Evolutionary conservation across 139 green algal species (phyloP).

Genomic region (Diplosphaera chodatii): DNA sequence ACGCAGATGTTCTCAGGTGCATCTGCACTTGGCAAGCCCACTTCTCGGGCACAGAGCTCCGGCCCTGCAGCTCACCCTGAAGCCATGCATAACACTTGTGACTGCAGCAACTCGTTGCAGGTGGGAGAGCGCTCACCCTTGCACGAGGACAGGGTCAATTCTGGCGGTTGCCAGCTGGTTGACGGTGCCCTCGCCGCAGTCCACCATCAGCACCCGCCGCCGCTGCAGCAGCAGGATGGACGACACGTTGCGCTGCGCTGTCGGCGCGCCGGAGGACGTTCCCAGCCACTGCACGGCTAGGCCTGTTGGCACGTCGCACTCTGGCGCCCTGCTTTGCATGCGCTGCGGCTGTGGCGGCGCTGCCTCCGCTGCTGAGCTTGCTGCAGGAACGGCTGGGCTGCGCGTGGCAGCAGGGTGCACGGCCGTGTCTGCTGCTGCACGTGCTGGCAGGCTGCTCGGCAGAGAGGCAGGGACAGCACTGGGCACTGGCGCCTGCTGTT

Average conservation of each 20-base stretch:
- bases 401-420: no score
- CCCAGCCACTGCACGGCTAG: constrained; percentile 81
- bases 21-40: no score
- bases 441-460: no score
- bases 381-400: no score
- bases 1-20: no score
- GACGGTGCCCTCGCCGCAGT: constrained; percentile 82
- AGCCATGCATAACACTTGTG: no score
- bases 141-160: constrained; percentile 33
- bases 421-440: no score
- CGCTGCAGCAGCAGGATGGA: constrained; percentile 52
- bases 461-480: no score
- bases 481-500: no score
- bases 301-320: constrained; percentile 18
- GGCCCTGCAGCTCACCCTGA: no score
- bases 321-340: neutral
- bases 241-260: constrained; percentile 74
- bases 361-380: neutral
- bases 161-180: constrained; percentile 22
- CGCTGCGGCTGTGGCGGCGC: neutral
- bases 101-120: neutral
- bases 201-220: constrained; percentile 62
- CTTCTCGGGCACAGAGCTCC: no score
- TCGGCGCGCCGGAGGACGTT: constrained; percentile 73
- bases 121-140: neutral